phyloP scores from a whole-genome alignment of 2,329 filamentous ascomycete species.

The Talaromyces islandicus region DNA sequence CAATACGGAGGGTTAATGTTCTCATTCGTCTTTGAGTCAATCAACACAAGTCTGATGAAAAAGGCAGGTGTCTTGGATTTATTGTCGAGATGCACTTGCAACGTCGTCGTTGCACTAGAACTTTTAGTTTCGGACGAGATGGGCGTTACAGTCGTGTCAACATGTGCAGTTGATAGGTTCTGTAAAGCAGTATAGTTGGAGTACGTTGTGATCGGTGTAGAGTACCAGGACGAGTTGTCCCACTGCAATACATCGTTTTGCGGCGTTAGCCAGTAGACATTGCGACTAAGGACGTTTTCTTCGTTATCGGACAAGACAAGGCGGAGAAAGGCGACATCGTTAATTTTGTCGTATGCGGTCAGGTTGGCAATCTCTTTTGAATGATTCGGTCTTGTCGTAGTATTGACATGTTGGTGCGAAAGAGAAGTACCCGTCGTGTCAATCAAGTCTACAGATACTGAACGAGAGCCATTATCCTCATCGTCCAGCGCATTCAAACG shows the following conservation, averaged over 20 bases:
- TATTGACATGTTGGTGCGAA: conserved; percentile 22
- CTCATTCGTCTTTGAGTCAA: conserved; percentile 34
- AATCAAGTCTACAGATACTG: conserved; percentile 46
- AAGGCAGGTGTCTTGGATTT: conserved; percentile 49
- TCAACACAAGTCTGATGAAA: conserved; percentile 50
- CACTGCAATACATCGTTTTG: conserved; percentile 49
- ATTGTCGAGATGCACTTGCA: conserved; percentile 47
- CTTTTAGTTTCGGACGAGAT: background rate
- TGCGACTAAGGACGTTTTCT: conserved; percentile 42
- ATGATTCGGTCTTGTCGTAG: conserved; percentile 41
- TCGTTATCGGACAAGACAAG: conserved; percentile 39
- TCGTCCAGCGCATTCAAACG: conserved; percentile 33
- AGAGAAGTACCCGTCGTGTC: conserved; percentile 41
- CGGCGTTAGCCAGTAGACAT: conserved; percentile 55
- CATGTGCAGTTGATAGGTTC: conserved; percentile 30
- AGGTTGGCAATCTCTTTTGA: conserved; percentile 34
- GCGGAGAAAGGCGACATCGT: conserved; percentile 46
- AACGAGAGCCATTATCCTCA: conserved; percentile 33
- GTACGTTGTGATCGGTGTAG: conserved; percentile 51
- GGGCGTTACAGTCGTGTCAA: conserved; percentile 26
- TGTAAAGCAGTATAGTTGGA: conserved; percentile 45
- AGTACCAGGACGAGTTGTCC: conserved; percentile 53
- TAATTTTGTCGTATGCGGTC: conserved; percentile 23
- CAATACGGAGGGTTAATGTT: conserved; percentile 51
- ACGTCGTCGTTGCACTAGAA: conserved; percentile 9